Base-by-base conservation (phyloP, 306 rosid genomes). In the Corylus avellana region DNA sequence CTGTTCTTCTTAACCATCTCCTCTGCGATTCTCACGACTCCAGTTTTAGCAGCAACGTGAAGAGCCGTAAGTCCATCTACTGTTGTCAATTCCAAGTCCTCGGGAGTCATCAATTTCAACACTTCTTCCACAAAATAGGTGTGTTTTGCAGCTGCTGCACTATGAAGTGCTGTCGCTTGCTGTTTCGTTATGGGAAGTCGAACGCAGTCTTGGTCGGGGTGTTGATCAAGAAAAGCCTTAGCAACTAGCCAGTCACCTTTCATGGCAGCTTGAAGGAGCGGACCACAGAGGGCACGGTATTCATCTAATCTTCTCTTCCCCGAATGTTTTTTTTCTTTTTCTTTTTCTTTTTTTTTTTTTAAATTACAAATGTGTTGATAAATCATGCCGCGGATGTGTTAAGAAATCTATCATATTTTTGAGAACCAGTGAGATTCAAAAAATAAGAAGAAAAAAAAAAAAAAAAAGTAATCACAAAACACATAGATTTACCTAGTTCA, bases 21-120 rank as follows among this genome's bases (percentile, higher is more conserved):
- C 22, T 2, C 0, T 3, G 74, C 64, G 35, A 66, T 50, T 27
- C 12, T 39, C 5, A 67, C n/a, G 12, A 5, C 11, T 32, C 80
- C 74, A 5, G 42, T n/a, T 2, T 18, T 13, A 3, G 74, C 73
- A 18, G 80, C 80, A 8, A 29, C 18, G 9, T 11, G 66, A 49
- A 63, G 22, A 5, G 73, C 74, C 7, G 50, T 77, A 12, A n/a
- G 4, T 35, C 0, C 49, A 5, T 16, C 5, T 8, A 2, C 17
- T 4, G 2, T 18, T 37, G 7, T 0, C 49, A 66, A 66, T 3
- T 16, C 22, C 2, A 66, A 42, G 14, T 66, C 71, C 4, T 11
- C 13, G 8, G 44, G 1, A 0, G 1, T 1, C 71, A 37, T 66
- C n/a, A 1, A 18, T 37, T 66, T 0, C n/a, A 66, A 22, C 6